phyloP scores from a whole-genome alignment of 2,329 filamentous ascomycete species.

The Ascochyta fabae region DNA sequence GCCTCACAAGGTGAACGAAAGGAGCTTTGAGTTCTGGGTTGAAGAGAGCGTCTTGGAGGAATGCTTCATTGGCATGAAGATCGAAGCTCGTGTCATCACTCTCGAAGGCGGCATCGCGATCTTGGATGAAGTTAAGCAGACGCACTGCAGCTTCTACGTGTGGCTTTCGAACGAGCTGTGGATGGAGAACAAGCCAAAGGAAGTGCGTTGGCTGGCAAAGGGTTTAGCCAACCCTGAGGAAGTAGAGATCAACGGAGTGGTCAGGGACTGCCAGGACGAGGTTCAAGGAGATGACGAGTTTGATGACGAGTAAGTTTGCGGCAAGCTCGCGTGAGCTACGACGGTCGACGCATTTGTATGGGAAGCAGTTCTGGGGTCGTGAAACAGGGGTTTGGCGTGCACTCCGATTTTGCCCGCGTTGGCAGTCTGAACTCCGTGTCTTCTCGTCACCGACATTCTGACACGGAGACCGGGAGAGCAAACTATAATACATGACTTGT shows the following conservation, averaged over 20 bases:
- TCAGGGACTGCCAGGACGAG: conserved; percentile 16
- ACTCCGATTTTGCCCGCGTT: conserved; percentile 2
- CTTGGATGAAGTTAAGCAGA: conserved; percentile 49
- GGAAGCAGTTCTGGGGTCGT: background rate
- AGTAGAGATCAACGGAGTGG: conserved; percentile 15
- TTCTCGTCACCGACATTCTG: background rate
- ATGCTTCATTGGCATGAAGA: conserved; percentile 65
- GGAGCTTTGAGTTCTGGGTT: conserved; percentile 65
- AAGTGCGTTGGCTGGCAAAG: conserved; percentile 34
- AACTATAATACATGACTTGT: background rate
- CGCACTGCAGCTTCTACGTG: conserved; percentile 53
- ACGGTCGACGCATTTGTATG: background rate
- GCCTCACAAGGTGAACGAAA: conserved; percentile 26
- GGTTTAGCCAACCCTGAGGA: conserved; percentile 26
- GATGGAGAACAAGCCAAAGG: conserved; percentile 39
- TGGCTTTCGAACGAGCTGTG: conserved; percentile 54
- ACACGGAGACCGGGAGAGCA: background rate
- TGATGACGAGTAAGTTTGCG: conserved; percentile 15
- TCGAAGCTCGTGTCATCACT: conserved; percentile 44
- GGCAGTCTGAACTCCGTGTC: background rate
- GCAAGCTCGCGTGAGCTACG: conserved; percentile 4
- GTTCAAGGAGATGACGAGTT: conserved; percentile 27
- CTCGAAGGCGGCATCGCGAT: conserved; percentile 36
- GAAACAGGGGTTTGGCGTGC: conserved; percentile 10
- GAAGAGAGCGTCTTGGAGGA: conserved; percentile 66